A percentile compares a stretch with the other conserved stretches of the same genome.
These are phyloP conservation scores for Glaciozyma antarctica DNA, from an alignment of 768 basidiomycete genomes.

Conservation along the genomic window DNA sequence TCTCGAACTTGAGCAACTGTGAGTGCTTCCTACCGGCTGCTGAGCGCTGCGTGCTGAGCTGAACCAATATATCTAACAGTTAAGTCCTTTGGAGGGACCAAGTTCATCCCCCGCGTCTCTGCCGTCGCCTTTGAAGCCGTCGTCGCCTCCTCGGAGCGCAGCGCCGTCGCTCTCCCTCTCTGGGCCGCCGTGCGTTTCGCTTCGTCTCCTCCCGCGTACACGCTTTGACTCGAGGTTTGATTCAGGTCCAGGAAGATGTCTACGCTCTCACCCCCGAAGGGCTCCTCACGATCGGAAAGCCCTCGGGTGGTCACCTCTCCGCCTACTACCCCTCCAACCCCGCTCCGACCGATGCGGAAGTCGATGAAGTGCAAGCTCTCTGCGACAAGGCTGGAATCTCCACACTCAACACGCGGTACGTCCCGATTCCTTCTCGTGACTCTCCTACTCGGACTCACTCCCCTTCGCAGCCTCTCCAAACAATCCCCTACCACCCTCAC, in stretches of 20 bases:
- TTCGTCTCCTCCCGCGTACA: not conserved
- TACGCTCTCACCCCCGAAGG: conserved; percentile 59
- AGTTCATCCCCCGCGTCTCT: conserved; percentile 66
- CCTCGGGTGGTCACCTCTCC: conserved; percentile 57
- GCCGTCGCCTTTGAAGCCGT: conserved; percentile 55
- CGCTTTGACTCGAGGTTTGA: conserved; percentile 23
- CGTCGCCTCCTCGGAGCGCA: conserved; percentile 54
- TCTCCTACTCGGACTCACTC: conserved; percentile 40
- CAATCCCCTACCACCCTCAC: conserved; percentile 54
- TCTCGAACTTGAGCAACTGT: conserved; percentile 35
- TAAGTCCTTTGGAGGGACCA: conserved; percentile 62
- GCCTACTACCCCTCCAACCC: conserved; percentile 73
- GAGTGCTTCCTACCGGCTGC: conserved; percentile 37
- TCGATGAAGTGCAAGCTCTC: conserved; percentile 60
- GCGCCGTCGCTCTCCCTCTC: conserved; percentile 49
- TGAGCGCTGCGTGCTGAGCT: no score
- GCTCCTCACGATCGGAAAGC: conserved; percentile 69
- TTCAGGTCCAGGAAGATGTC: conserved; percentile 62
- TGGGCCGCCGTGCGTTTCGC: conserved; percentile 45
- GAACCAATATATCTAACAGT: no score
- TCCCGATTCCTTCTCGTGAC: not conserved
- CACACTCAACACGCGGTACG: conserved; percentile 69
- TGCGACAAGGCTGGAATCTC: conserved; percentile 68
- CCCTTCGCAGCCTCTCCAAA: conserved; percentile 49
- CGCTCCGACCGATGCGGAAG: conserved; percentile 62